These are phyloP conservation scores for Lepidium didymum DNA, from an alignment of 345 rosid genomes.

Conservation along the genomic window DNA sequence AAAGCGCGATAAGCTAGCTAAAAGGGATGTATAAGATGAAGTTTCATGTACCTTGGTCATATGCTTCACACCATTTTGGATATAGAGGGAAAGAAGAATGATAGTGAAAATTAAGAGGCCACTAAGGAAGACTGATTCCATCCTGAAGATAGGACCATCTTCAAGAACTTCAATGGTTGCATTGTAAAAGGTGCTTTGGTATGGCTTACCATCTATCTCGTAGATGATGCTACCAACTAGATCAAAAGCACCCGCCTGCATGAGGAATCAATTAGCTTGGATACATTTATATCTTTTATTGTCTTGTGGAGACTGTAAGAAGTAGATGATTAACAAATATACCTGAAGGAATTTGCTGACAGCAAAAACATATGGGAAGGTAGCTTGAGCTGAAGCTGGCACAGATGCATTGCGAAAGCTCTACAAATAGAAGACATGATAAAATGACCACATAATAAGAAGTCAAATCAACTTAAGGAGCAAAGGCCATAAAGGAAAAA, in stretches of 20 bases:
- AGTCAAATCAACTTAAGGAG: background rate
- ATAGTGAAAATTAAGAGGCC: constrained; percentile 64
- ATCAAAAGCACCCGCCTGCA: constrained; percentile 86
- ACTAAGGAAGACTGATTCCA: constrained; percentile 82
- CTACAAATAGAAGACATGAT: constrained; percentile 31
- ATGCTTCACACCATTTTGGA: constrained; percentile 56
- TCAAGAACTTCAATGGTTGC: constrained; percentile 94
- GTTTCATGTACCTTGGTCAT: constrained; percentile 57
- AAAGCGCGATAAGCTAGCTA: background rate
- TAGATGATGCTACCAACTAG: constrained; percentile 75
- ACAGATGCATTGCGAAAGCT: constrained; percentile 76
- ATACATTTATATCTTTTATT: background rate
- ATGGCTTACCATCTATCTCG: constrained; percentile 74
- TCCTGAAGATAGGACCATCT: constrained; percentile 62
- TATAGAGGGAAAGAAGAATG: constrained; percentile 56
- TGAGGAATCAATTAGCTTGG: background rate
- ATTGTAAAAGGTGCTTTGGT: constrained; percentile 65
- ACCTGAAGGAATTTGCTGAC: constrained; percentile 94
- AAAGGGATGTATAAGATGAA: background rate
- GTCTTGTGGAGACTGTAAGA: background rate
- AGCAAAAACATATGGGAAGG: constrained; percentile 72
- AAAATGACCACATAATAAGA: background rate
- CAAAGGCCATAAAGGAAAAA: background rate
- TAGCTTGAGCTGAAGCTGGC: constrained; percentile 63
- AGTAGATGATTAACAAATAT: background rate